Base-by-base conservation (phyloP, 2,329 filamentous ascomycete species). In the Fusarium avenaceum region DNA sequence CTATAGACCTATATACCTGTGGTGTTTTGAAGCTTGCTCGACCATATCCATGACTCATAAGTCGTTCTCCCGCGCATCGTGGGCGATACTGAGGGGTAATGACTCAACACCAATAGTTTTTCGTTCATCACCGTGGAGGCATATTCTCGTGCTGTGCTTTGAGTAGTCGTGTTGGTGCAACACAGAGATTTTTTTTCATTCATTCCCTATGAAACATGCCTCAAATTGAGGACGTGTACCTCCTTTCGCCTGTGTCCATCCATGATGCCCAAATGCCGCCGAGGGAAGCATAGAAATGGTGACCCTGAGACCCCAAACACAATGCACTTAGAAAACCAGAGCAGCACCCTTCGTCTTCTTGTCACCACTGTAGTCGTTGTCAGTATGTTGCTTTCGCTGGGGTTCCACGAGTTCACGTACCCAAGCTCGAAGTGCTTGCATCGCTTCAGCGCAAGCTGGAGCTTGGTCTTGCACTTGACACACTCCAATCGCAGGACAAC, bases 291-390 rank as follows among this genome's bases (percentile, higher is more conserved):
- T 77, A 80, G 76, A 77, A 76, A 78, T 77, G 78, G 75, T 79
- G 76, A 78, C 66, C 66, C 66, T 69, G 46, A 69, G 66, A 69
- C 76, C 76, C 77, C 74, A 79, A 77, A 75, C 76, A 75, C 80
- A 84, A 84, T 79, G 81, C 84, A 88, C 86, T 91, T 97, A 99
- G 90, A 99, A 99, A 80, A 99, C 96, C 81, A 99, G 90, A 85
- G 96, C 96, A 79, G 96, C 96, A 92, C 96, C 96, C 94, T 99
- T 99, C 80, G 96, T 99, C 93, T 99, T 99, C 94, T 99, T 99
- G 92, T 99, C 96, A 90, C 96, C 96, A 91, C 96, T 97, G 77
- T 78, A 75, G 58, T 70, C 66, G 63, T 59, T 49, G 78, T 87
- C 80, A 87, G 83, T 72, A 78, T 74, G 20, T n/a, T 11, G 8